Evolutionary conservation across 169 alveolate species (phyloP).

Genomic region (Plasmodium vivax): DNA sequence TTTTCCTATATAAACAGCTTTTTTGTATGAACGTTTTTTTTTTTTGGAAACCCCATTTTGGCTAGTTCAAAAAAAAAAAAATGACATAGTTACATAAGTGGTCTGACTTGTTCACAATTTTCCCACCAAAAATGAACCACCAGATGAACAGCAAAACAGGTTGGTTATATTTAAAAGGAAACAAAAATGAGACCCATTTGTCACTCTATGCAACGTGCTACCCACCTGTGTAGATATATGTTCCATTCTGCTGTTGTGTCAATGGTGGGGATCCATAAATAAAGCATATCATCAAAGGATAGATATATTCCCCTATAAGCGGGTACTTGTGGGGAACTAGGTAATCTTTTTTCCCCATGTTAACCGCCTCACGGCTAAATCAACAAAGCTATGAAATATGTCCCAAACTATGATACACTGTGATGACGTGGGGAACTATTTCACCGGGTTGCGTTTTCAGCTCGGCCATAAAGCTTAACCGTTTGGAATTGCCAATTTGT

Average conservation of each 20-base stretch:
- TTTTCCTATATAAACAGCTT: not conserved
- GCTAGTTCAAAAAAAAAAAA: slow-evolving; percentile 7
- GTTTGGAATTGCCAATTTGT: not conserved
- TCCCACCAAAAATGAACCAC: not conserved
- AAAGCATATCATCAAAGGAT: not conserved
- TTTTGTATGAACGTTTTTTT: not conserved
- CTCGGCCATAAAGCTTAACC: not conserved
- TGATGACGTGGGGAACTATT: not conserved
- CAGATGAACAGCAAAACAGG: not conserved
- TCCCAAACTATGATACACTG: not conserved
- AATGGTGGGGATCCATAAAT: not conserved
- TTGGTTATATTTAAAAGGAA: not conserved
- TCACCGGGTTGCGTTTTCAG: not conserved
- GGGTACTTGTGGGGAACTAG: not conserved
- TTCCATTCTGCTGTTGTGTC: not conserved
- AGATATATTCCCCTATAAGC: not conserved
- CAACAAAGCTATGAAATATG: not conserved
- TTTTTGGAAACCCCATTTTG: not conserved
- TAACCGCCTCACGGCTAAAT: not conserved
- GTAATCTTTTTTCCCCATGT: not conserved
- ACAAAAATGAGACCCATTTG: not conserved
- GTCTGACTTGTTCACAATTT: not conserved
- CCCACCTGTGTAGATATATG: not conserved
- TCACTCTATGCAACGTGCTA: not conserved
- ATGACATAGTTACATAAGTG: slow-evolving; percentile 14